Evolutionary conservation across 2,329 filamentous ascomycete genomes (phyloP).

Genomic region (Diaporthe sp.): DNA sequence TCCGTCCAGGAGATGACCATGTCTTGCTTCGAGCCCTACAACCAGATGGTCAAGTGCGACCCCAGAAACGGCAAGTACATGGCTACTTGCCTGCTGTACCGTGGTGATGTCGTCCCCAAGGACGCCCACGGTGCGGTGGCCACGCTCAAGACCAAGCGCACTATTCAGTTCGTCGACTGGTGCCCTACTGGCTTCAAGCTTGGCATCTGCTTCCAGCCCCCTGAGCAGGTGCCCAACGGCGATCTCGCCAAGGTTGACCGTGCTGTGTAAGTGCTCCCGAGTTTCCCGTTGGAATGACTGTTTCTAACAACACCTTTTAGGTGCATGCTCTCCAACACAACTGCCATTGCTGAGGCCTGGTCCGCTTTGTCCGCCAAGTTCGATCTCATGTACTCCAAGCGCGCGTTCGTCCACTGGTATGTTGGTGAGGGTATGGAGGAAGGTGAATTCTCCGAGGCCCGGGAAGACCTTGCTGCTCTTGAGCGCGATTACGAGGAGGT

Average conservation of each 20-base stretch:
- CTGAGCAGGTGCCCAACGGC: conserved; percentile 94
- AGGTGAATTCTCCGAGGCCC: conserved; percentile 99
- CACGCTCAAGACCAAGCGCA: conserved; percentile 98
- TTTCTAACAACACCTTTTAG: conserved; percentile 55
- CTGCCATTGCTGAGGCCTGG: conserved; percentile 98
- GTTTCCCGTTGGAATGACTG: background rate
- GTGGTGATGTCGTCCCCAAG: conserved; percentile 97
- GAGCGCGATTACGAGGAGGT: conserved; percentile 99
- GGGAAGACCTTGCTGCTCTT: conserved; percentile 96
- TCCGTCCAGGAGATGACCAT: conserved; percentile 98
- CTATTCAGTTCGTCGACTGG: conserved; percentile 99
- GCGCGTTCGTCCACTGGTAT: conserved; percentile 99
- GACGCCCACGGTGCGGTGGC: conserved; percentile 94
- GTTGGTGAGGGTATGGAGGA: conserved; percentile 99
- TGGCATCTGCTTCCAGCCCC: conserved; percentile 99
- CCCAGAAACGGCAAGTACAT: conserved; percentile 99
- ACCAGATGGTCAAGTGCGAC: conserved; percentile 99
- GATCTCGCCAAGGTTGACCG: conserved; percentile 98
- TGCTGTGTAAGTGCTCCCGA: conserved; percentile 82
- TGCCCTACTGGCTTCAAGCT: conserved; percentile 99
- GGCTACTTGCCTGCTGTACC: conserved; percentile 98
- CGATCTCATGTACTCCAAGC: conserved; percentile 99
- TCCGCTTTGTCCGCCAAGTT: conserved; percentile 97
- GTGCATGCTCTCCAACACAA: conserved; percentile 99
- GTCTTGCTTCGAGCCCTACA: conserved; percentile 99